Evolutionary conservation across 257 asterid species (phyloP).

Genomic region (Mentha longifolia): DNA sequence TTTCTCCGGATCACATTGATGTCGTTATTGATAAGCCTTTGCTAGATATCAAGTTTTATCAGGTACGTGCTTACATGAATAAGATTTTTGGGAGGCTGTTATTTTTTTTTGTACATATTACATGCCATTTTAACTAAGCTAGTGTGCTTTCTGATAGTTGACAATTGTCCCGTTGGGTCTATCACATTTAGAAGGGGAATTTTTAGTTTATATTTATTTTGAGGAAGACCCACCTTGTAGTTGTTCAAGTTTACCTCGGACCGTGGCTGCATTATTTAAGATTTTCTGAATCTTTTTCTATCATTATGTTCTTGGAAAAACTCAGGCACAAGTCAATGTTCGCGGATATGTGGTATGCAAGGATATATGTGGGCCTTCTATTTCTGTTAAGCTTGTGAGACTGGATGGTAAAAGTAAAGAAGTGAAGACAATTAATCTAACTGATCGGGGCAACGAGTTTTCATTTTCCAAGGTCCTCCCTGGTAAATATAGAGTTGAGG

Average conservation of each 20-base stretch:
- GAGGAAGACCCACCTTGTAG: conserved; percentile 5
- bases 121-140: background rate
- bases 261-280: background rate
- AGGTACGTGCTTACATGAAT: conserved; percentile 59
- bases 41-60: conserved; percentile 68
- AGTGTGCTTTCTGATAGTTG: conserved; percentile 14
- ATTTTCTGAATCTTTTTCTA: conserved; percentile 13
- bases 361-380: conserved; percentile 76
- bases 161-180: conserved; percentile 15
- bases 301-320: conserved; percentile 37
- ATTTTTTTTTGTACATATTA: too few species aligned
- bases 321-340: conserved; percentile 82
- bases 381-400: conserved; percentile 68
- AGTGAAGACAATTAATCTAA: conserved; percentile 56
- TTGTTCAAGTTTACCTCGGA: conserved; percentile 23
- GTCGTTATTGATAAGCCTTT: conserved; percentile 66
- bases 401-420: conserved; percentile 62
- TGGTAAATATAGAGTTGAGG: conserved; percentile 94
- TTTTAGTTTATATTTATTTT: background rate
- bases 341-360: conserved; percentile 86
- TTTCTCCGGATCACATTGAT: conserved; percentile 79
- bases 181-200: conserved; percentile 11
- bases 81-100: conserved; percentile 13
- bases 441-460: conserved; percentile 67
- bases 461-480: conserved; percentile 80